Percentiles rank a stretch among this genome's conserved stretches.
Conservation (phyloP, 2,329 filamentous ascomycete genomes). For the Penicillium paneum region DNA sequence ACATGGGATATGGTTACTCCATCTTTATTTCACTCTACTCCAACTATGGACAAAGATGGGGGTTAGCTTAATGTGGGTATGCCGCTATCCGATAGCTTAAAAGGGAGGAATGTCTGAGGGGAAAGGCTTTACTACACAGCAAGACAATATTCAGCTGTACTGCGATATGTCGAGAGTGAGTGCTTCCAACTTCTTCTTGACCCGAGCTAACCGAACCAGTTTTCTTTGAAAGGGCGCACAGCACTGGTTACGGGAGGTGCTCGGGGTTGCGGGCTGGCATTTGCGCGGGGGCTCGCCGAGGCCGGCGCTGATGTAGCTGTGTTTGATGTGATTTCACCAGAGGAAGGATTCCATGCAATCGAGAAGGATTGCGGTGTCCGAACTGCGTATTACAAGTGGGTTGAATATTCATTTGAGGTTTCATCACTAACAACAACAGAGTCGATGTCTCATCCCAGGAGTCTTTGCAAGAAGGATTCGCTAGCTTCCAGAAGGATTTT, state of each 20-base stretch:
- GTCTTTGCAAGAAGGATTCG: conserved; percentile 33
- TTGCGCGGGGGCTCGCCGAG: conserved; percentile 46
- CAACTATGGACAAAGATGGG: conserved; percentile 17
- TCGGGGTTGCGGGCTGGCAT: conserved; percentile 46
- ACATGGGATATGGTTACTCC: not conserved
- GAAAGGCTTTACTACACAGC: not conserved
- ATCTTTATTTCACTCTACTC: not conserved
- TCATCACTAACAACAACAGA: conserved; percentile 16
- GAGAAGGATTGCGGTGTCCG: conserved; percentile 43
- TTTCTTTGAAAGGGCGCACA: conserved; percentile 50
- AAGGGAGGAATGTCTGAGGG: conserved; percentile 5
- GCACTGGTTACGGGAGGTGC: conserved; percentile 49
- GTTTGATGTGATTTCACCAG: conserved; percentile 47
- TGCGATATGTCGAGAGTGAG: conserved; percentile 25
- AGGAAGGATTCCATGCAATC: conserved; percentile 40
- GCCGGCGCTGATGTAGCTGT: conserved; percentile 47
- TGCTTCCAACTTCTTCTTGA: not conserved
- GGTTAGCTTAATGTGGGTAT: conserved; percentile 8
- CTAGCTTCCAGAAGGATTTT: conserved; percentile 35
- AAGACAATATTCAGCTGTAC: not conserved
- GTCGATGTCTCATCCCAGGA: conserved; percentile 42
- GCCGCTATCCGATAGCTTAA: conserved; percentile 7
- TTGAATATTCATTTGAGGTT: not conserved
- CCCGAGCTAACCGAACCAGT: conserved; percentile 32
- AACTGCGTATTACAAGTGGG: conserved; percentile 40